A percentile compares a stretch with the other conserved stretches of the same genome.
Conservation (phyloP, 2,329 filamentous ascomycete genomes). For the Neurospora sp. region DNA sequence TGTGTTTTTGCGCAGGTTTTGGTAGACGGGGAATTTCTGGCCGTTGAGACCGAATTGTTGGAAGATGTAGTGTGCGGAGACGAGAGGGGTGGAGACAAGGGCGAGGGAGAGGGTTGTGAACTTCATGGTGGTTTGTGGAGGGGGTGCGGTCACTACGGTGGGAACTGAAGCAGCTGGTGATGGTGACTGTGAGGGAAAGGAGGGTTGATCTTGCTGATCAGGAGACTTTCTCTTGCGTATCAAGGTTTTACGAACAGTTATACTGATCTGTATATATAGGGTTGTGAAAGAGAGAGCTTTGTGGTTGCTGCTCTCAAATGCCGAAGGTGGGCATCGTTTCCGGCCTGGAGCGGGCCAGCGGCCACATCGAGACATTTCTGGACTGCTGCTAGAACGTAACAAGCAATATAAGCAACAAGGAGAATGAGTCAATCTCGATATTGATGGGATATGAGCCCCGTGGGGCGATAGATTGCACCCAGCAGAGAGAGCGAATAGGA, state of each 20-base stretch:
- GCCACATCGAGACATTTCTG: slow-evolving; percentile 4
- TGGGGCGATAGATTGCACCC: slow-evolving; percentile 12
- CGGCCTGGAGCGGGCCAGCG: slow-evolving; percentile 14
- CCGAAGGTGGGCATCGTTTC: slow-evolving; percentile 5
- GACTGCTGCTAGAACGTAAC: neutral
- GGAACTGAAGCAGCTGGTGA: neutral
- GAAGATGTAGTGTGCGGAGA: slow-evolving; percentile 32
- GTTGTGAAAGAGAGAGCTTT: neutral
- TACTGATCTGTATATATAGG: neutral
- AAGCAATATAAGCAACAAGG: slow-evolving; percentile 2
- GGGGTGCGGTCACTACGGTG: neutral
- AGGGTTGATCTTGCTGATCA: neutral
- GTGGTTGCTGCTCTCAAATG: slow-evolving; percentile 7
- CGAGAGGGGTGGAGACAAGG: slow-evolving; percentile 23
- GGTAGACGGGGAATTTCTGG: slow-evolving; percentile 24
- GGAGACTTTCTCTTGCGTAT: neutral
- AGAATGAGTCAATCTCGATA: slow-evolving; percentile 1
- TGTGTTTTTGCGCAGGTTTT: slow-evolving; percentile 34
- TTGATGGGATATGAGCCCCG: slow-evolving; percentile 8
- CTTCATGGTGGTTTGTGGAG: slow-evolving; percentile 19
- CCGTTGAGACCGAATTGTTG: slow-evolving; percentile 25
- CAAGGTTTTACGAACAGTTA: too few species aligned
- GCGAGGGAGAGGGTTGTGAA: slow-evolving; percentile 17
- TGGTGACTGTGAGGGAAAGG: neutral
- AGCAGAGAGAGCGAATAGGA: slow-evolving; percentile 7